These are phyloP conservation scores for Penicillium concentricum DNA, from an alignment of 2,329 filamentous ascomycete genomes.

Conservation along the genomic window DNA sequence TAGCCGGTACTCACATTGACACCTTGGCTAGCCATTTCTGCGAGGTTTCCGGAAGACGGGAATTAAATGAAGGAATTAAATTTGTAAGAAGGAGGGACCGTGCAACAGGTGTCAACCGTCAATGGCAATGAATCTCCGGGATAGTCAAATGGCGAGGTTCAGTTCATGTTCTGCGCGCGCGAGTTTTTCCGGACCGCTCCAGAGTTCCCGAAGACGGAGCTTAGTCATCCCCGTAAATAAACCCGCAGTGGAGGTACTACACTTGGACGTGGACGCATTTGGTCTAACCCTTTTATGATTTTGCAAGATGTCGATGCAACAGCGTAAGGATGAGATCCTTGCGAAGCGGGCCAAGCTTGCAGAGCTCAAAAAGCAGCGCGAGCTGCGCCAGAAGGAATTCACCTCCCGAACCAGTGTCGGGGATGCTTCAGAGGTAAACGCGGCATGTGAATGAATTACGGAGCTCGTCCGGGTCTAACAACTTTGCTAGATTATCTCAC, in stretches of 20 bases:
- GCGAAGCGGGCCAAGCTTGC: slow-evolving; percentile 96
- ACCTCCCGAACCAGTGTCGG: slow-evolving; percentile 68
- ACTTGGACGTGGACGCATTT: slow-evolving; percentile 7
- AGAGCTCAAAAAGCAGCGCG: slow-evolving; percentile 89
- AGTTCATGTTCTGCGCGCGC: slow-evolving; percentile 39
- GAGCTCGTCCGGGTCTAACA: slow-evolving; percentile 16
- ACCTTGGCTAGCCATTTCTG: slow-evolving; percentile 64
- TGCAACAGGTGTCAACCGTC: slow-evolving; percentile 36
- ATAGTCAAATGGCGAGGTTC: slow-evolving; percentile 33
- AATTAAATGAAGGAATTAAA: slow-evolving; percentile 28
- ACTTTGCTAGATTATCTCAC: slow-evolving; percentile 60
- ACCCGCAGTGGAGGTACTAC: slow-evolving; percentile 5
- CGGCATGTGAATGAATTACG: slow-evolving; percentile 6
- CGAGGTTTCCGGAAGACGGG: slow-evolving; percentile 44
- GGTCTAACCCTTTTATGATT: slow-evolving; percentile 5
- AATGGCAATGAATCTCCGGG: slow-evolving; percentile 38
- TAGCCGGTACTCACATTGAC: slow-evolving; percentile 57
- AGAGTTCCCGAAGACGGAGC: slow-evolving; percentile 19
- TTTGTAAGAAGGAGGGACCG: slow-evolving; percentile 32
- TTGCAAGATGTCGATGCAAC: slow-evolving; percentile 49
- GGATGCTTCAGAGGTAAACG: slow-evolving; percentile 66
- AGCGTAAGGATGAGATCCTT: slow-evolving; percentile 91
- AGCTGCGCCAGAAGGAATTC: slow-evolving; percentile 75
- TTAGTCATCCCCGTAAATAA: slow-evolving; percentile 43
- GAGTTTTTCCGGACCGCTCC: slow-evolving; percentile 42